Percentiles rank a stretch among this genome's conserved stretches.
Conservation (phyloP, 352 stramenopile species). For the Pythium brachiatum region DNA sequence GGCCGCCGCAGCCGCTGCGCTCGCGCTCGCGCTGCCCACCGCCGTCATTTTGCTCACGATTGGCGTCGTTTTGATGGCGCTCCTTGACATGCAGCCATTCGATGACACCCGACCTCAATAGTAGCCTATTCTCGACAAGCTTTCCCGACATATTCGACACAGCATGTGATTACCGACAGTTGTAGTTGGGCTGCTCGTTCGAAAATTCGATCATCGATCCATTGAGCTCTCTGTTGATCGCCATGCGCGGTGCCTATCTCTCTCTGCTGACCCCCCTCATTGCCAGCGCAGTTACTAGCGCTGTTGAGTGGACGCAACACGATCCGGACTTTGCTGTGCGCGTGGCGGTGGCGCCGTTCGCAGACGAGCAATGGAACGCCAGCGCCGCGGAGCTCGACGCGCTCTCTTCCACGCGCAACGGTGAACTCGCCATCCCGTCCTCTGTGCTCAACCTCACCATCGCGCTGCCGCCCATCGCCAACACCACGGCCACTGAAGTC, state of each 20-base stretch:
- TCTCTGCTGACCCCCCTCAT: no score
- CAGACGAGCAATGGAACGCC: conserved; percentile 29
- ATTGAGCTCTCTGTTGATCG: no score
- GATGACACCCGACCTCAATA: conserved; percentile 5
- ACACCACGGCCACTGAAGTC: conserved; percentile 25
- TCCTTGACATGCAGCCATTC: conserved; percentile 5
- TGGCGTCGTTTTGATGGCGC: no score
- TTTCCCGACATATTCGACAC: conserved; percentile 12
- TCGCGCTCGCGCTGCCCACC: not conserved
- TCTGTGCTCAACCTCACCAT: conserved; percentile 36
- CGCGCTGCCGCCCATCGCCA: conserved; percentile 14
- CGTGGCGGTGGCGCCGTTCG: conserved; percentile 32
- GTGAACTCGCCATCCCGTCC: conserved; percentile 29
- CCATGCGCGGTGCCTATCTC: no score
- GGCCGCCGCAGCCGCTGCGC: not conserved
- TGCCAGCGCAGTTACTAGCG: no score
- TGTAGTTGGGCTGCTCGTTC: not conserved
- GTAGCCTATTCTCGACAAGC: not conserved
- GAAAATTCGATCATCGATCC: conserved; percentile 1
- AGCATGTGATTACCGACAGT: not conserved
- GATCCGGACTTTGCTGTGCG: conserved; percentile 34
- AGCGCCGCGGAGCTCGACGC: not conserved
- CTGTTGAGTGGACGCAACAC: conserved; percentile 26
- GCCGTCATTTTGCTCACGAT: conserved; percentile 5
- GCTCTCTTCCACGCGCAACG: not conserved